A percentile compares a stretch with the other conserved stretches of the same genome.
These are phyloP conservation scores for Metarhizium album DNA, from an alignment of 2,329 filamentous ascomycete species.

Conservation along the genomic window DNA sequence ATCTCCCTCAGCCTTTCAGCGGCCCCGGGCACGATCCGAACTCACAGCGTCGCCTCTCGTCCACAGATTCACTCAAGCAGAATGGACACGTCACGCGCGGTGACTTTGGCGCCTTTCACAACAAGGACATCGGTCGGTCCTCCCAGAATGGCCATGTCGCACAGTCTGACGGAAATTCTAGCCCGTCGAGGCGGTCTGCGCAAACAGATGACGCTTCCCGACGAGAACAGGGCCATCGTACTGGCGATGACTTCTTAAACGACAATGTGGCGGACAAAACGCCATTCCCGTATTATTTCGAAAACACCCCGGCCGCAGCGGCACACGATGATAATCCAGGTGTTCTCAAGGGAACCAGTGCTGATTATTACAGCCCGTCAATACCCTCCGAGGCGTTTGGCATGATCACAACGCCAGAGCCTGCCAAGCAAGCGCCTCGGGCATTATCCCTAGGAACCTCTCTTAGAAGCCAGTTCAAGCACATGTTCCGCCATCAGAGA, in stretches of 20 bases:
- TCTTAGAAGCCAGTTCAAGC: slow-evolving; percentile 24
- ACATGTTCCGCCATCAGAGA: slow-evolving; percentile 25
- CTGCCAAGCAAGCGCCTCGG: slow-evolving; percentile 2
- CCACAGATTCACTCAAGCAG: slow-evolving; percentile 25
- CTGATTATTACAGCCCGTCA: slow-evolving; percentile 31
- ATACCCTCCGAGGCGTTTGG: slow-evolving; percentile 31
- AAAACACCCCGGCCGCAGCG: slow-evolving; percentile 17
- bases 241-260: slow-evolving; percentile 1
- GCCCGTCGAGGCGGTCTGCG: background rate
- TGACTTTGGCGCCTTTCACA: slow-evolving; percentile 9
- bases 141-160: slow-evolving; percentile 8
- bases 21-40: slow-evolving; percentile 9
- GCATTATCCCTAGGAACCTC: slow-evolving; percentile 24
- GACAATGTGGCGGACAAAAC: slow-evolving; percentile 7
- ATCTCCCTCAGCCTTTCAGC: slow-evolving; percentile 10
- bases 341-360: slow-evolving; percentile 25
- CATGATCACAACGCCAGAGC: slow-evolving; percentile 21
- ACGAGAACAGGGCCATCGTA: background rate
- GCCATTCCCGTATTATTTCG: slow-evolving; percentile 10
- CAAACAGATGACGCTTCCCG: background rate
- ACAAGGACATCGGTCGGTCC: slow-evolving; percentile 18
- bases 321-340: slow-evolving; percentile 18
- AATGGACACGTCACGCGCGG: slow-evolving; percentile 19
- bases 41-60: slow-evolving; percentile 22
- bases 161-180: background rate